Base-by-base conservation (phyloP, 768 basidiomycete genomes). In the Sporobolomyces pararoseus region DNA sequence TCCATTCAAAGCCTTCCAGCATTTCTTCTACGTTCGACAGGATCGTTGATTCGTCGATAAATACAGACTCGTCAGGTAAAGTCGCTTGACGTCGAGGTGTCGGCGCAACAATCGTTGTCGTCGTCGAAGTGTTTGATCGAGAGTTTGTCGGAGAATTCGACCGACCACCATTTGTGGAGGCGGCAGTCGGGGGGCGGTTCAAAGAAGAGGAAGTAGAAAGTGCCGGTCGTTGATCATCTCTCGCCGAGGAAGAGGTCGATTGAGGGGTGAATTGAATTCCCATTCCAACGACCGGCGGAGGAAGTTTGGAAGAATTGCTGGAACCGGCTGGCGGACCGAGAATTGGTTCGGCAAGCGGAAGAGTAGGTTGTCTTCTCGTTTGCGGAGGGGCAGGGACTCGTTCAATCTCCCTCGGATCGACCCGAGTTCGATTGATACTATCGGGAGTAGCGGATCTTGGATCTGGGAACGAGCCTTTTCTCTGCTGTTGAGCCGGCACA, bases 1-100 rank as follows among this genome's bases (percentile, higher is more conserved):
- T 88, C 93, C 93, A 98, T 79, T 98, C 96, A 76, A 96, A 96
- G 0, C 96, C 94, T 76, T 99, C 96, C 31, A 99, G 83, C 91
- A 99, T 94, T 78, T 99, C 96, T 78, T 99, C 96, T 3, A 99
- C 92, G 79, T 87, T 96, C 7, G 88, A 82, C 80, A 99, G 84
- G 5, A 90, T 91, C 13, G 88, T 89, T 72, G 90, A 88, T 16
- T 86, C 84, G 65, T 84, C 86, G 75, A 90, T 78, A 3, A 63
- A 25, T 14, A 39, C 42, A 39, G 51, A 44, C 4, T 39, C 52
- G 39, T 44, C 58, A 2, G 44, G 42, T 13, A 46, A 29, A 21
- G 58, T 46, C 12, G 58, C 25, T 29, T 44, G 58, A 14, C 58
- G 39, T 14, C 58, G n/a, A 7, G 58, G 58, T n/a, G 25, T 44